phyloP scores from a whole-genome alignment of 2,329 filamentous ascomycete genomes.

The Diaporthe batatas region DNA sequence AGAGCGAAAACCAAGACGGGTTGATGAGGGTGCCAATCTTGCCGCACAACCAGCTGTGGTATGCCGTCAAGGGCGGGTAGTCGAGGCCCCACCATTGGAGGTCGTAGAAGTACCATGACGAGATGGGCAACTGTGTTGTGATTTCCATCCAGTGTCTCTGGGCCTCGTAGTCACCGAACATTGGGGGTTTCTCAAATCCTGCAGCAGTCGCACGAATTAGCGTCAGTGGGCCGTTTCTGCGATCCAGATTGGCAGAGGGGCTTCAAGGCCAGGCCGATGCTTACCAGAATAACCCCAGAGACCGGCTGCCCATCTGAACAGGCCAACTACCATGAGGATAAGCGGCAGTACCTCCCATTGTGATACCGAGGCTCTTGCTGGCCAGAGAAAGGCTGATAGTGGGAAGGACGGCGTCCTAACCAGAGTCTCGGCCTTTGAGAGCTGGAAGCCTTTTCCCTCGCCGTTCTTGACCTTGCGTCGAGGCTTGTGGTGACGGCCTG shows the following conservation, averaged over 20 bases:
- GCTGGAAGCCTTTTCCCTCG: conserved; percentile 51
- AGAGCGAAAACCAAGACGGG: conserved; percentile 88
- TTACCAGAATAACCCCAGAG: conserved; percentile 95
- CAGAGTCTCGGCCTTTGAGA: conserved; percentile 57
- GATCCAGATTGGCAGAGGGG: neutral
- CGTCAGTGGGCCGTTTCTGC: conserved; percentile 11
- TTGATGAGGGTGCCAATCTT: conserved; percentile 85
- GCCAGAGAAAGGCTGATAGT: conserved; percentile 94
- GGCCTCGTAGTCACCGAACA: conserved; percentile 98
- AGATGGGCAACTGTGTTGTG: conserved; percentile 87
- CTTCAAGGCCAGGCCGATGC: conserved; percentile 42
- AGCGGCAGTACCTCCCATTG: conserved; percentile 94
- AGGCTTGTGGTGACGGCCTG: conserved; percentile 70
- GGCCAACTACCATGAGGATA: conserved; percentile 88
- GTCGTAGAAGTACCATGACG: conserved; percentile 98
- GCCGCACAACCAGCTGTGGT: conserved; percentile 96
- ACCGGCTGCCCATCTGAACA: conserved; percentile 93
- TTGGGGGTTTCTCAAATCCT: conserved; percentile 86
- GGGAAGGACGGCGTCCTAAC: conserved; percentile 82
- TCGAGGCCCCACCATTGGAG: conserved; percentile 98
- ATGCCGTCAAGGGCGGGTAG: conserved; percentile 96
- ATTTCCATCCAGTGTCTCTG: conserved; percentile 99
- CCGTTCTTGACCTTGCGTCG: conserved; percentile 67
- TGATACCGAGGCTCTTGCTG: conserved; percentile 83
- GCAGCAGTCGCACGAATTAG: conserved; percentile 35